phyloP scores from a whole-genome alignment of 2,329 filamentous ascomycete species.

The Ascochyta clinopodiicola region DNA sequence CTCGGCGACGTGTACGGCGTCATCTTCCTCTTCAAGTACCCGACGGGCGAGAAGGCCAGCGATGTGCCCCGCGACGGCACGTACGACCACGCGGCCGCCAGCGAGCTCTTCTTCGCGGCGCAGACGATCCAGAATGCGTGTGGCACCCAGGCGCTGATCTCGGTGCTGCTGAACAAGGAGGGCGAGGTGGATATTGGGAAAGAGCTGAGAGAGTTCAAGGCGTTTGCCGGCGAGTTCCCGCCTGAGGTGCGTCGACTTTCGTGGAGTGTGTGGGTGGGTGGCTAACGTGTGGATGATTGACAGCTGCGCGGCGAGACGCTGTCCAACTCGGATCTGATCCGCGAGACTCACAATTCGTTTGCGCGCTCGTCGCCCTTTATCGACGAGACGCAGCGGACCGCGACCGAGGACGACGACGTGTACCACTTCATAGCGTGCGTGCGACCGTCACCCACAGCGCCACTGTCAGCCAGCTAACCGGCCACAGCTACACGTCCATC shows the following conservation, averaged over 20 bases:
- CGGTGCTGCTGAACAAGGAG: constrained; percentile 86
- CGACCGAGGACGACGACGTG: constrained; percentile 81
- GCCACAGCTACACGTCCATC: constrained; percentile 72
- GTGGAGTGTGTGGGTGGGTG: not conserved
- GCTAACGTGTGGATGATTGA: constrained; percentile 9
- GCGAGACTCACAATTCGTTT: constrained; percentile 84
- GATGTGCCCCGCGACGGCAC: constrained; percentile 78
- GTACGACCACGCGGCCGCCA: constrained; percentile 77
- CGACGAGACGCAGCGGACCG: constrained; percentile 81
- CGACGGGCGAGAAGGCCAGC: constrained; percentile 69
- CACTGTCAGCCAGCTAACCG: not conserved
- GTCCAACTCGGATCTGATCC: constrained; percentile 67
- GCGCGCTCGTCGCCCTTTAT: constrained; percentile 87
- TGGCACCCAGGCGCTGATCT: constrained; percentile 92
- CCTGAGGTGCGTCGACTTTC: constrained; percentile 51
- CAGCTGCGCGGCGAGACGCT: constrained; percentile 74
- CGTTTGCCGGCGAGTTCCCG: constrained; percentile 85
- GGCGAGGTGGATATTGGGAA: constrained; percentile 73
- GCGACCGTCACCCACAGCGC: too few relatives aligned
- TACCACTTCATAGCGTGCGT: constrained; percentile 89
- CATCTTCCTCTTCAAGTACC: constrained; percentile 99
- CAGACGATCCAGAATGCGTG: constrained; percentile 99
- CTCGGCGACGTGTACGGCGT: constrained; percentile 79
- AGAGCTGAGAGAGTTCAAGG: constrained; percentile 77
- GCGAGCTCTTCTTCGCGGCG: constrained; percentile 87